Evolutionary conservation across 2,329 filamentous ascomycete genomes (phyloP).

Genomic region (Aspergillus bombycis): DNA sequence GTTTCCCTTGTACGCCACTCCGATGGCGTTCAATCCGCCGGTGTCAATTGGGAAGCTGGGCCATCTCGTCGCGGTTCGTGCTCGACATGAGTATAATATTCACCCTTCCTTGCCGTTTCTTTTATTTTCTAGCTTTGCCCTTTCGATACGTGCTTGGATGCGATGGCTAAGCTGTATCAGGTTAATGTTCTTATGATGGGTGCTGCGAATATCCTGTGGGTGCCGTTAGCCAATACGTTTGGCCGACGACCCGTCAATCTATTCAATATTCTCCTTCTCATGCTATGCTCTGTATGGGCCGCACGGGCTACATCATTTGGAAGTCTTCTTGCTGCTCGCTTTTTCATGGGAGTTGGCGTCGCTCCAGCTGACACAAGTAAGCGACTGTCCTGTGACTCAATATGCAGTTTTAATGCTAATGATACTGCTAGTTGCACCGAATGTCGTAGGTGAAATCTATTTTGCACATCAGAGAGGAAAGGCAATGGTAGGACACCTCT

Average conservation of each 20-base stretch:
- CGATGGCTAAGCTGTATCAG: background rate
- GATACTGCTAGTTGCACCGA: slow-evolving; percentile 9
- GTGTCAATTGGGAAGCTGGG: slow-evolving; percentile 12
- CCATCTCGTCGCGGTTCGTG: slow-evolving; percentile 15
- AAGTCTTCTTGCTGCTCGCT: slow-evolving; percentile 14
- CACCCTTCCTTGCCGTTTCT: too few relatives aligned
- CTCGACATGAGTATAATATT: background rate
- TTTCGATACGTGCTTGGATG: background rate
- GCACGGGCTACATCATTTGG: slow-evolving; percentile 7
- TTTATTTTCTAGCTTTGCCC: background rate
- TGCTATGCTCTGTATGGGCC: slow-evolving; percentile 13
- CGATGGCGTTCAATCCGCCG: slow-evolving; percentile 16
- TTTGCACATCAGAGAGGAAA: slow-evolving; percentile 16
- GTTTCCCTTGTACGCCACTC: slow-evolving; percentile 14
- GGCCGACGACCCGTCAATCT: slow-evolving; percentile 10
- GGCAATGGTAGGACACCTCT: slow-evolving; percentile 5
- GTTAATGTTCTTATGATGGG: slow-evolving; percentile 17
- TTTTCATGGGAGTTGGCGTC: slow-evolving; percentile 17
- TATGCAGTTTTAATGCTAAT: background rate
- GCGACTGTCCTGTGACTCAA: background rate
- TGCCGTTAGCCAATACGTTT: slow-evolving; percentile 17
- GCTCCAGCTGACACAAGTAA: slow-evolving; percentile 16
- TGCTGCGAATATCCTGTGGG: slow-evolving; percentile 17
- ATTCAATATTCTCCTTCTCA: slow-evolving; percentile 10
- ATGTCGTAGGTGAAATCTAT: slow-evolving; percentile 17